Percentiles rank a stretch among this genome's conserved stretches.
Evolutionary conservation across 2,329 filamentous ascomycete genomes (phyloP).

Genomic region (Xylariaceae sp.): DNA sequence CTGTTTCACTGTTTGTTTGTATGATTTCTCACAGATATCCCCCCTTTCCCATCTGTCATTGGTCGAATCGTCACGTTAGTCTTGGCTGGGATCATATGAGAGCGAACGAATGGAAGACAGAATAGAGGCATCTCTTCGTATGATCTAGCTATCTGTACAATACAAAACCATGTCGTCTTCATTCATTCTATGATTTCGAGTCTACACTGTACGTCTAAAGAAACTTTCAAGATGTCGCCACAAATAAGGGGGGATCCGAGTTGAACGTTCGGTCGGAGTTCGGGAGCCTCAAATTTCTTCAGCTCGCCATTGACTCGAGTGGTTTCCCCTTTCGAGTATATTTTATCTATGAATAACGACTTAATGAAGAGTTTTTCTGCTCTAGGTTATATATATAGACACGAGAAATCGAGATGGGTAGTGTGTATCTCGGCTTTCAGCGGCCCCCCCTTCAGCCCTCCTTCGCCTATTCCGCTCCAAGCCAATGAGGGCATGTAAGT

Average conservation of each 20-base stretch:
- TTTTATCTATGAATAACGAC: too few species aligned
- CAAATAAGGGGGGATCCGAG: too few species aligned
- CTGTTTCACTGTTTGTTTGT: neutral
- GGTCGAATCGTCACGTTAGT: neutral
- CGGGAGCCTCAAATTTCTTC: neutral
- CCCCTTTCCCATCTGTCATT: constrained; percentile 1
- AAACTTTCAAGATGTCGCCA: too few species aligned
- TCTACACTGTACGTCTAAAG: too few species aligned
- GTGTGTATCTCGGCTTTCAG: too few species aligned
- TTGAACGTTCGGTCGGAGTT: neutral
- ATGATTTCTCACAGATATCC: neutral
- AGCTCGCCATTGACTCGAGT: neutral
- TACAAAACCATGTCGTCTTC: neutral
- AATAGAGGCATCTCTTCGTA: neutral
- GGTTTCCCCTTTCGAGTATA: neutral
- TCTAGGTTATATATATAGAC: too few species aligned
- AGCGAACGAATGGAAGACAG: neutral
- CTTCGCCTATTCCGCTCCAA: too few species aligned
- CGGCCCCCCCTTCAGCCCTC: too few species aligned
- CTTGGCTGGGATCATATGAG: neutral
- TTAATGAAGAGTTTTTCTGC: too few species aligned
- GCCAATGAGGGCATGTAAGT: too few species aligned
- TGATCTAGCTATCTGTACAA: neutral
- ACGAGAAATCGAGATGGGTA: too few species aligned
- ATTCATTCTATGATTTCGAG: too few species aligned